Evolutionary conservation across 371 early-diverging fungal species (phyloP).

Genomic region (Apophysomyces ossiformis): DNA sequence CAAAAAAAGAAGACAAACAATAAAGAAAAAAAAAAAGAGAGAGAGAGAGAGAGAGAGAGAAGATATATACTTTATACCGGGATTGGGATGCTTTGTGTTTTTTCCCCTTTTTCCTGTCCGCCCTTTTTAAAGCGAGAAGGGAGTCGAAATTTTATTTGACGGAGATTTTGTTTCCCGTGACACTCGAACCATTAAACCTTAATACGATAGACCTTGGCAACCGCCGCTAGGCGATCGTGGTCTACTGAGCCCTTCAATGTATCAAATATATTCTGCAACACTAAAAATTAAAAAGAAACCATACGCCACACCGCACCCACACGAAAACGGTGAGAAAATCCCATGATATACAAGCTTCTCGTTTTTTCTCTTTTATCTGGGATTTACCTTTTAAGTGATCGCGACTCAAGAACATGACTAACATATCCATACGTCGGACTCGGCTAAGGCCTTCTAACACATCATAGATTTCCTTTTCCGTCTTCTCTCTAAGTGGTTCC

Average conservation of each 20-base stretch:
- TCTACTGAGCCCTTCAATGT: constrained; percentile 15
- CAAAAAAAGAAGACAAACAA: background rate
- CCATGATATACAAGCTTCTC: background rate
- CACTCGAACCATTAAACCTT: constrained; percentile 7
- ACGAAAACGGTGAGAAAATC: constrained; percentile 11
- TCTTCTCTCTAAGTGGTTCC: constrained; percentile 35
- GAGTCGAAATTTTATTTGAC: background rate
- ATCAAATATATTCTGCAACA: constrained; percentile 16
- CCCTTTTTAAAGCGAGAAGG: constrained; percentile 3
- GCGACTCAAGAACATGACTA: constrained; percentile 65
- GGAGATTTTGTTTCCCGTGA: constrained; percentile 1
- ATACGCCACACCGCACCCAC: background rate
- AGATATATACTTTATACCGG: no score
- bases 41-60: no score
- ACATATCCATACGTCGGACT: constrained; percentile 71
- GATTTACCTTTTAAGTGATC: constrained; percentile 59
- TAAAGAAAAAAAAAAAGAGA: background rate
- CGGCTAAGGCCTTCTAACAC: constrained; percentile 53
- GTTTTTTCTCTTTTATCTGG: background rate
- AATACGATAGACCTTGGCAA: constrained; percentile 20
- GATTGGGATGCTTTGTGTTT: no score
- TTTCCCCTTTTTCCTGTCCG: background rate
- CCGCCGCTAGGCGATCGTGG: background rate
- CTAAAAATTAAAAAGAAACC: background rate
- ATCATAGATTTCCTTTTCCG: constrained; percentile 40